phyloP scores from a whole-genome alignment of 345 rosid species.

The Acer saccharum region DNA sequence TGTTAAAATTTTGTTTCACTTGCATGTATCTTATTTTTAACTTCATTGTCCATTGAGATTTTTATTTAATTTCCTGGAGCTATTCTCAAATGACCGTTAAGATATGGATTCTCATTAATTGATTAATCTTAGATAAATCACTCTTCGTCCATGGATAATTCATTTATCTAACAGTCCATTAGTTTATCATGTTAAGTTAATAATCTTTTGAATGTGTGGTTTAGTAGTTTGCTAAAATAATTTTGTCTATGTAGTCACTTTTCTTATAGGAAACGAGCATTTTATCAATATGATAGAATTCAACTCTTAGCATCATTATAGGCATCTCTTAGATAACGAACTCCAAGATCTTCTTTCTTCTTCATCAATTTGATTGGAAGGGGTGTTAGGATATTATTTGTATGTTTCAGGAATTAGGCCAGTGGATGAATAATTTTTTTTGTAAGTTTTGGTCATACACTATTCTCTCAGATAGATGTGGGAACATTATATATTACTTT shows the following conservation, averaged over 20 bases:
- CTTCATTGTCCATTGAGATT: not conserved
- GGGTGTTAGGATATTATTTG: not conserved
- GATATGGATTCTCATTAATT: not conserved
- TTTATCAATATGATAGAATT: not conserved
- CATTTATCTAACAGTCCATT: not conserved
- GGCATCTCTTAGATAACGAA: not conserved
- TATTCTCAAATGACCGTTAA: not conserved
- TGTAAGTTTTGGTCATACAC: not conserved
- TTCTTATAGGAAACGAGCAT: not conserved
- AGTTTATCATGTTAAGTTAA: not conserved
- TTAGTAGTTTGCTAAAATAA: not conserved
- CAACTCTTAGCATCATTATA: not conserved
- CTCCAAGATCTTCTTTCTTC: not conserved
- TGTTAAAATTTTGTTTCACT: slow-evolving; percentile 6
- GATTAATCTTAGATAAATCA: not conserved
- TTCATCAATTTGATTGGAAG: not conserved
- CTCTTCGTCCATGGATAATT: slow-evolving; percentile 4
- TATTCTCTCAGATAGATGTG: not conserved
- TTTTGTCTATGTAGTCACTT: not conserved
- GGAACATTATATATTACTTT: not conserved
- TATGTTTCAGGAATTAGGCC: not conserved
- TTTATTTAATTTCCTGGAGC: not conserved
- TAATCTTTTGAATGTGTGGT: not conserved
- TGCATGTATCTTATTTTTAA: not conserved
- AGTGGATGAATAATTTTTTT: not conserved